Base-by-base conservation (phyloP, 495 filamentous ascomycete species). In the Neohortaea acidophila region DNA sequence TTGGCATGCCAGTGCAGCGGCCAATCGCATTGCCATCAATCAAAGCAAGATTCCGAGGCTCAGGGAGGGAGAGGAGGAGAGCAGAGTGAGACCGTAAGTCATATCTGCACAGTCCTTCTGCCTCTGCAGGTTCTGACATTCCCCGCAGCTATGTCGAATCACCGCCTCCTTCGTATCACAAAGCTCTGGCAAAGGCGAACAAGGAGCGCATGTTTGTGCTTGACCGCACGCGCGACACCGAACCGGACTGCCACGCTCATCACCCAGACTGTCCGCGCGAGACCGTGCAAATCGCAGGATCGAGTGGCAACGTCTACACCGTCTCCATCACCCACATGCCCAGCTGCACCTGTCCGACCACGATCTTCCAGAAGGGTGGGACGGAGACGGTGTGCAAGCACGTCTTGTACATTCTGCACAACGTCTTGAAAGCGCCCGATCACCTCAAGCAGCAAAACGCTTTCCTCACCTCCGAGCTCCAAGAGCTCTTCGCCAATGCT, bases 261-360 rank as follows among this genome's bases (percentile, higher is more conserved):
- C 62, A 60, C 3, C 51, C 56, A 3, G 53, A 63, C 0, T 39
- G 44, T 3, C 72, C 64, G 2, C 55, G 64, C 23, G 68, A 81
- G 40, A 59, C 51, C 1, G 70, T 87, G 47, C 68, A 78, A 23
- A 59, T 91, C 35, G 76, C 77, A 8, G 83, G 83, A n/a, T 69
- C 77, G 10, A 84, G 79, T 2, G 81, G 81, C 3, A 86, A 87
- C 49, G 60, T 87, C 33, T 91, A 91, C 61, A 70, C 61, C 12
- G 62, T 71, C 17, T 57, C 59, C 2, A 73, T 81, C 39, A 52
- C 56, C 46, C 62, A 66, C 17, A 54, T 64, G 24, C 81, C 81
- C 0, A 54, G 33, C 12, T 91, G 83, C 57, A 61, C 64, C 33
- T 87, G 82, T 53, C 79, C 79, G 17, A 37, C 44, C 21, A 41